phyloP scores from a whole-genome alignment of 108 stramenopile genomes.

The Cylindrotheca closterium region DNA sequence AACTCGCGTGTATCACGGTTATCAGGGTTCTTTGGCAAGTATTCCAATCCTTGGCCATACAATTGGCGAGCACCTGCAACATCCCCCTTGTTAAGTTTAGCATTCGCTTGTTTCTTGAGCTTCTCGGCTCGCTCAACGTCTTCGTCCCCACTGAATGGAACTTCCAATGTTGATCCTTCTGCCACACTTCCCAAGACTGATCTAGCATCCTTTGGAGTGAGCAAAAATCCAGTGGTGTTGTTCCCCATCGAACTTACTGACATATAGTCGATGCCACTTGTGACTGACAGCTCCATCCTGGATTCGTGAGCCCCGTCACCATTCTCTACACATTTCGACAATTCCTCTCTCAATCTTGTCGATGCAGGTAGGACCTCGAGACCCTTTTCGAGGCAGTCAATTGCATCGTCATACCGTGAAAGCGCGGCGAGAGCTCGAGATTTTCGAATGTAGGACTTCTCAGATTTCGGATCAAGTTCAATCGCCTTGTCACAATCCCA shows the following conservation, averaged over 20 bases:
- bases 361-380: constrained; percentile 15
- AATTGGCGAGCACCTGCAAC: constrained; percentile 36
- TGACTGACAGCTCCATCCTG: not conserved
- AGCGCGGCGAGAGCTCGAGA: constrained; percentile 25
- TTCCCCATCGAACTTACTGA: not conserved
- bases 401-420: constrained; percentile 37
- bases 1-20: constrained; percentile 28
- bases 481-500: constrained; percentile 54
- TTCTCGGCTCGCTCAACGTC: constrained; percentile 44
- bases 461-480: constrained; percentile 35
- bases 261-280: constrained; percentile 3
- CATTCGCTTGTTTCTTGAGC: constrained; percentile 56
- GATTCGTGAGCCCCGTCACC: not conserved
- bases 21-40: constrained; percentile 18
- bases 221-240: constrained; percentile 11
- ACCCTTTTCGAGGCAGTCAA: constrained; percentile 20
- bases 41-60: constrained; percentile 42
- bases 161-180: constrained; percentile 21
- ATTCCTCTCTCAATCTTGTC: constrained; percentile 25
- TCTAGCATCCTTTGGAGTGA: constrained; percentile 14
- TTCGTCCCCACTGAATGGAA: constrained; percentile 18
- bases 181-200: constrained; percentile 22
- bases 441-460: constrained; percentile 59
- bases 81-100: constrained; percentile 54
- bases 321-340: constrained; percentile 19